These are phyloP conservation scores for Fusarium guadeloupense DNA, from an alignment of 2,329 filamentous ascomycete species.

Conservation along the genomic window DNA sequence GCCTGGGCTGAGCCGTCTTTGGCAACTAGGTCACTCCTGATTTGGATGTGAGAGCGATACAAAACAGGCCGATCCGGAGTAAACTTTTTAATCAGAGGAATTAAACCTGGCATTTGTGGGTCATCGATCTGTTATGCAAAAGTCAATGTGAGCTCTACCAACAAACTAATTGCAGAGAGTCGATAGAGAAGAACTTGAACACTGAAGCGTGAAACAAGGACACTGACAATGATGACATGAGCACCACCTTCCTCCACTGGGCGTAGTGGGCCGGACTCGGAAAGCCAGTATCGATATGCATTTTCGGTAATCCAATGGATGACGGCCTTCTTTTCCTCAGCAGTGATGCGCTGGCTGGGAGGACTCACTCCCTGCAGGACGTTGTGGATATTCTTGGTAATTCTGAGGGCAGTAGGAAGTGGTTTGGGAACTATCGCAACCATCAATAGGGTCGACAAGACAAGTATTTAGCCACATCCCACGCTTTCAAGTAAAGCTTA, in stretches of 20 bases:
- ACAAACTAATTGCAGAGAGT: no score
- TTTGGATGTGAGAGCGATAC: slow-evolving; percentile 84
- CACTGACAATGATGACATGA: slow-evolving; percentile 72
- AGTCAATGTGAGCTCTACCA: background rate
- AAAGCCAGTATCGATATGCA: slow-evolving; percentile 77
- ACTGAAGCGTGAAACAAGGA: background rate
- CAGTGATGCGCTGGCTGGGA: slow-evolving; percentile 68
- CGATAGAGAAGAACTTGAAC: no score
- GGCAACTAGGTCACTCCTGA: slow-evolving; percentile 77
- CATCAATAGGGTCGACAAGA: background rate
- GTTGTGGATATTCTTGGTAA: slow-evolving; percentile 89
- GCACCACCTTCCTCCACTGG: slow-evolving; percentile 74
- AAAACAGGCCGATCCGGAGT: slow-evolving; percentile 78
- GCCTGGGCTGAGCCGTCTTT: slow-evolving; percentile 70
- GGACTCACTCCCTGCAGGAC: slow-evolving; percentile 81
- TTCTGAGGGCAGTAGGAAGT: slow-evolving; percentile 79
- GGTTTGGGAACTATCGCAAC: slow-evolving; percentile 72
- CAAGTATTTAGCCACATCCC: background rate
- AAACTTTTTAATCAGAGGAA: slow-evolving; percentile 74
- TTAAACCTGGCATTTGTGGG: slow-evolving; percentile 82
- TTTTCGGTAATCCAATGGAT: slow-evolving; percentile 78
- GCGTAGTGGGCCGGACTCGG: slow-evolving; percentile 71
- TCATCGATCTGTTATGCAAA: slow-evolving; percentile 69
- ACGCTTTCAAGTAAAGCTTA: slow-evolving; percentile 44
- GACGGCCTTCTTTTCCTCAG: slow-evolving; percentile 69